Evolutionary conservation across 805 yeast genomes (phyloP).

Genomic region (Pichia pseudocactophila): DNA sequence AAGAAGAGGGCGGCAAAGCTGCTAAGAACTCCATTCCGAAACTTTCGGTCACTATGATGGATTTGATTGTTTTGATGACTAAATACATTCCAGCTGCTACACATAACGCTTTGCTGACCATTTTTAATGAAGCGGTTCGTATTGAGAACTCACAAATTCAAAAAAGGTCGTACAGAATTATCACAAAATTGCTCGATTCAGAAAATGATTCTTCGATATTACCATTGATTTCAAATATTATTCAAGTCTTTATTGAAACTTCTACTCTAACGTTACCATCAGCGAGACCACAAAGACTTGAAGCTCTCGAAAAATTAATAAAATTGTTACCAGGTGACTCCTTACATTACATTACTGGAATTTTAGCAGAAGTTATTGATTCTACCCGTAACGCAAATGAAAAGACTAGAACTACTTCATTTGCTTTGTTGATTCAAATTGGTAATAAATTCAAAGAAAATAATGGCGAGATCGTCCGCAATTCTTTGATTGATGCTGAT

Average conservation of each 20-base stretch:
- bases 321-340: conserved; percentile 55
- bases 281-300: conserved; percentile 73
- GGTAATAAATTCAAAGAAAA: conserved; percentile 59
- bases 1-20: conserved; percentile 26
- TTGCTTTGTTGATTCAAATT: conserved; percentile 66
- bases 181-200: conserved; percentile 61
- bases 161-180: conserved; percentile 79
- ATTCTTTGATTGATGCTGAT: conserved; percentile 49
- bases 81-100: conserved; percentile 67
- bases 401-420: conserved; percentile 78
- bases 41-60: conserved; percentile 80
- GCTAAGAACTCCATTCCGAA: conserved; percentile 34
- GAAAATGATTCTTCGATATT: conserved; percentile 47
- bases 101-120: conserved; percentile 67
- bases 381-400: conserved; percentile 91
- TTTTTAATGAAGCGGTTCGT: conserved; percentile 60
- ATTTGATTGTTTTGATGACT: conserved; percentile 78
- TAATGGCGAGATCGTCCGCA: conserved; percentile 55
- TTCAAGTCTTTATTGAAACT: conserved; percentile 49
- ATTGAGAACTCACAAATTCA: conserved; percentile 62
- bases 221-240: conserved; percentile 48
- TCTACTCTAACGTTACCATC: conserved; percentile 53
- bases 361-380: conserved; percentile 80
- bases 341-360: conserved; percentile 68
- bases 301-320: conserved; percentile 54